Percentiles rank a stretch among this genome's conserved stretches.
Evolutionary conservation across 129 eudicot species (phyloP).

Genomic region (Heracleum sosnowskyi): DNA sequence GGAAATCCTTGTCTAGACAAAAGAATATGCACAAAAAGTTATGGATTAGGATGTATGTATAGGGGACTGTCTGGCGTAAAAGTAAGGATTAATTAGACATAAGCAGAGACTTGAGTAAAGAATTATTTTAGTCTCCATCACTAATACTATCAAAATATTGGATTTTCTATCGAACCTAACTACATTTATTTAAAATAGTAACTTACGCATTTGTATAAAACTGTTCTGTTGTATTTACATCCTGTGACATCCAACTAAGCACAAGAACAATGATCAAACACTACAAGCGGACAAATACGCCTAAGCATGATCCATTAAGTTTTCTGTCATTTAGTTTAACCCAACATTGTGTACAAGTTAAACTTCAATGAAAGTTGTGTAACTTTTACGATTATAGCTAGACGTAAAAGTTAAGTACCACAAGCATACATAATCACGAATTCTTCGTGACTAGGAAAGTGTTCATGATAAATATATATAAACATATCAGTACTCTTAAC

Average conservation of each 20-base stretch:
- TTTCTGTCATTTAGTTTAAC: neutral
- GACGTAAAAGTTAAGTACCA: neutral
- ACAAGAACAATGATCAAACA: slow-evolving; percentile 1
- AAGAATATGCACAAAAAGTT: neutral
- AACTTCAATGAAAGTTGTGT: neutral
- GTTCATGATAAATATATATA: neutral
- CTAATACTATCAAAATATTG: neutral
- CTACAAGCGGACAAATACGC: neutral
- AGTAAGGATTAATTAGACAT: neutral
- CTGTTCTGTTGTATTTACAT: neutral
- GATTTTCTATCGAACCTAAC: neutral
- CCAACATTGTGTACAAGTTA: neutral
- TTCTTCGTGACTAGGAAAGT: neutral
- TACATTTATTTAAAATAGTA: neutral
- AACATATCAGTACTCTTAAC: too few species aligned
- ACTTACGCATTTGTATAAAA: neutral
- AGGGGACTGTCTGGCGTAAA: neutral
- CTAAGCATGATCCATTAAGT: neutral
- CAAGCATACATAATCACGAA: neutral
- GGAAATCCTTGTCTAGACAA: neutral
- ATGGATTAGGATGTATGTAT: neutral
- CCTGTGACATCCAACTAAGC: neutral
- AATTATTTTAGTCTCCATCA: neutral
- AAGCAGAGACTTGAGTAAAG: neutral
- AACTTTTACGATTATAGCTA: neutral